phyloP scores from a whole-genome alignment of 495 filamentous ascomycete genomes.

The Cairneyella variabilis region DNA sequence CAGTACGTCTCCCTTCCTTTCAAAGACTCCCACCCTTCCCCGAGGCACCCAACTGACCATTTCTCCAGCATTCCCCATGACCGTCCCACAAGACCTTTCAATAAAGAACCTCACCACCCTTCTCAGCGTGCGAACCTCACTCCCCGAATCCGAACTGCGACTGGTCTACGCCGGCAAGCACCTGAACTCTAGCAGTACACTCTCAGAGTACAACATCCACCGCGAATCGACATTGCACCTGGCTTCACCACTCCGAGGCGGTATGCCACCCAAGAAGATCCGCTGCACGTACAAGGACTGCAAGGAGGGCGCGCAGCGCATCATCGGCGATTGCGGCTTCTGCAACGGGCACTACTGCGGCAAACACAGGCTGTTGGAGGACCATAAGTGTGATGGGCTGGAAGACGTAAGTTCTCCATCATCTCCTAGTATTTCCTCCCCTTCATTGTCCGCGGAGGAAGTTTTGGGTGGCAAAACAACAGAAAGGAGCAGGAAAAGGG shows the following conservation, averaged over 20 bases:
- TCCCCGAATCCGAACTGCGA: slow-evolving; percentile 35
- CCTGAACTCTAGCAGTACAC: slow-evolving; percentile 30
- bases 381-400: slow-evolving; percentile 88
- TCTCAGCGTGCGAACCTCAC: slow-evolving; percentile 42
- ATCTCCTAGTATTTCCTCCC: no score
- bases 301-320: slow-evolving; percentile 77
- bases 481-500: no score
- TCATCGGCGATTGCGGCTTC: slow-evolving; percentile 94
- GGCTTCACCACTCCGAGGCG: slow-evolving; percentile 42
- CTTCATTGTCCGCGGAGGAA: neutral
- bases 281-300: slow-evolving; percentile 87
- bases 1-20: slow-evolving; percentile 32
- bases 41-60: neutral
- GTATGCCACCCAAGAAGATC: slow-evolving; percentile 71
- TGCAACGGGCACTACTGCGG: slow-evolving; percentile 92
- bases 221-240: slow-evolving; percentile 41
- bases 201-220: slow-evolving; percentile 36
- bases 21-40: slow-evolving; percentile 7
- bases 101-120: slow-evolving; percentile 41
- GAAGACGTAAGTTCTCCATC: slow-evolving; percentile 63
- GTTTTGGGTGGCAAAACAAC: neutral
- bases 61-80: slow-evolving; percentile 39
- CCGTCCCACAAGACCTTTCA: slow-evolving; percentile 36
- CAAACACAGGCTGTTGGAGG: slow-evolving; percentile 88
- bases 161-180: slow-evolving; percentile 47